Conservation (phyloP, 208 protist genomes). For the Crithidia mellificae region DNA sequence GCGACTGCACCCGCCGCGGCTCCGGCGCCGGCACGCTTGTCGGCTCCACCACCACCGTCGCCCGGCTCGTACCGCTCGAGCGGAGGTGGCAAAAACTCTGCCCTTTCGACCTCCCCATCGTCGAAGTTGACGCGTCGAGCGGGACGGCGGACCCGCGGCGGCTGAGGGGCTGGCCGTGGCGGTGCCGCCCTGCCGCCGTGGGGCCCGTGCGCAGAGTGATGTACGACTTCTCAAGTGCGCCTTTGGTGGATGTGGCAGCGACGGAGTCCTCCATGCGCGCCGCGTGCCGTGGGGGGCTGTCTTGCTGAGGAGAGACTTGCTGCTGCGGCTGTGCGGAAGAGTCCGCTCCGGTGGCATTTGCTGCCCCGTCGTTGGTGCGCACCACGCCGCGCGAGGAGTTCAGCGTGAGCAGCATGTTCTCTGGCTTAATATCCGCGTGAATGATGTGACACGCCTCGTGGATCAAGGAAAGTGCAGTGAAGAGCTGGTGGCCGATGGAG, state of each 20-base stretch:
- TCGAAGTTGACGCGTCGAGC: conserved; percentile 14
- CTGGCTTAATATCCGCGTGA: conserved; percentile 97
- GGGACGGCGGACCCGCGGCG: conserved; percentile 4
- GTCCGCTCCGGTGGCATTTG: neutral
- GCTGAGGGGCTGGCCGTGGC: conserved; percentile 6
- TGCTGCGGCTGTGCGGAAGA: neutral
- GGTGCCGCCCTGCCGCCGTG: conserved; percentile 18
- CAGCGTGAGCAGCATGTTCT: conserved; percentile 91
- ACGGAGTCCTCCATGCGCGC: conserved; percentile 16
- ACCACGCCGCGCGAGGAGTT: conserved; percentile 47
- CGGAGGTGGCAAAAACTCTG: conserved; percentile 22
- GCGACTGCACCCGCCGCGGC: conserved; percentile 34
- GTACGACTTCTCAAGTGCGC: conserved; percentile 24
- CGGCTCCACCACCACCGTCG: conserved; percentile 27
- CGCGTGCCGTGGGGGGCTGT: conserved; percentile 16
- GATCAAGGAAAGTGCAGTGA: conserved; percentile 91
- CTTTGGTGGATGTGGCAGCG: neutral
- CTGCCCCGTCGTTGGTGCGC: conserved; percentile 11
- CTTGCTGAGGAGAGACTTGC: neutral
- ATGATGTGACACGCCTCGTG: conserved; percentile 91
- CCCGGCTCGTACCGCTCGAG: conserved; percentile 16
- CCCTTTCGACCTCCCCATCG: conserved; percentile 5
- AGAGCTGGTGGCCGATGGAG: conserved; percentile 87
- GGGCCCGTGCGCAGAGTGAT: conserved; percentile 17
- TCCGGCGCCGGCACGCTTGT: conserved; percentile 29